These are phyloP conservation scores for Annulohypoxylon stygium DNA, from an alignment of 495 filamentous ascomycete genomes.

Conservation along the genomic window DNA sequence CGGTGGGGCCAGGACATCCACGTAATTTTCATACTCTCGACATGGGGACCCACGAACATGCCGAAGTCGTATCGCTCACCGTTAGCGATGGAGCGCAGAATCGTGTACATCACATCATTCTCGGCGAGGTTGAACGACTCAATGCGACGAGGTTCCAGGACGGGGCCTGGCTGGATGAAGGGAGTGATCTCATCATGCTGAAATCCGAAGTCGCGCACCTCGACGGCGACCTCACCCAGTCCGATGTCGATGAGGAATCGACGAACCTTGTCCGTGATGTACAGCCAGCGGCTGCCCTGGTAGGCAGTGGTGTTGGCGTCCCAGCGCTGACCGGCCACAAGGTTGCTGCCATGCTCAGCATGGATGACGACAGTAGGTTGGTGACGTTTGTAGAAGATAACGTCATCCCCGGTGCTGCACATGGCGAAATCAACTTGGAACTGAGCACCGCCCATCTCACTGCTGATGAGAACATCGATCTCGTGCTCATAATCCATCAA, in stretches of 20 bases:
- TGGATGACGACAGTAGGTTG: background rate
- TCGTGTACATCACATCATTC: background rate
- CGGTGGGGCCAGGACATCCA: background rate
- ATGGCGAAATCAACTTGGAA: background rate
- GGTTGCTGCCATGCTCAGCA: background rate
- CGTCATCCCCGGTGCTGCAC: background rate
- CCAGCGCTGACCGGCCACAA: constrained; percentile 2
- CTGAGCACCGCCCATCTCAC: background rate
- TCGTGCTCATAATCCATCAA: background rate
- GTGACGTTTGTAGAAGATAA: background rate
- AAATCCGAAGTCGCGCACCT: constrained; percentile 9
- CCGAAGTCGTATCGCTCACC: background rate
- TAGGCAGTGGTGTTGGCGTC: constrained; percentile 2
- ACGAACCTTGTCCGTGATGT: constrained; percentile 12
- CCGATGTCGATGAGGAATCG: background rate
- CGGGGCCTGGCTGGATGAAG: background rate
- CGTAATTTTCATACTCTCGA: background rate
- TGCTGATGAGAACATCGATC: background rate
- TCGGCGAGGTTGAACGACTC: background rate
- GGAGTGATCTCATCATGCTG: background rate
- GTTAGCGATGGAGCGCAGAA: background rate
- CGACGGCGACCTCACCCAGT: background rate
- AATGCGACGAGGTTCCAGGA: background rate
- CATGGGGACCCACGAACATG: background rate
- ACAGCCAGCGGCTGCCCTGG: constrained; percentile 19